Conservation (phyloP, 1,284 basidiomycete species). For the Neonothopanus nambi region DNA sequence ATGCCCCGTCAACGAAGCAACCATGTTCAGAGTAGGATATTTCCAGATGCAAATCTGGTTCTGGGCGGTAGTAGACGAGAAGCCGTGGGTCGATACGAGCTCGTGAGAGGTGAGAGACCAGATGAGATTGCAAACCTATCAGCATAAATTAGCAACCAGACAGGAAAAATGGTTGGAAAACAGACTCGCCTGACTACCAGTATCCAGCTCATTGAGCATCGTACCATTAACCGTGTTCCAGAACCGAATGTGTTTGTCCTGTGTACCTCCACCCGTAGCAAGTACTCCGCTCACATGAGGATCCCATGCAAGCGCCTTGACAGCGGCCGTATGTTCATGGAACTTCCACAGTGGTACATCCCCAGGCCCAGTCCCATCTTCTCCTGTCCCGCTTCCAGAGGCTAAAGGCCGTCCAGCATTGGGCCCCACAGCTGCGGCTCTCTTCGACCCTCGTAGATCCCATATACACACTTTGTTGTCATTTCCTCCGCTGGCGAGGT, state of each 20-base stretch:
- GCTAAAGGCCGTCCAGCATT: constrained; percentile 24
- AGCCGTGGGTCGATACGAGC: constrained; percentile 96
- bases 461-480: constrained; percentile 99
- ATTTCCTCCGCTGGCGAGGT: constrained; percentile 93
- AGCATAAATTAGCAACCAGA: constrained; percentile 3
- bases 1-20: constrained; percentile 93
- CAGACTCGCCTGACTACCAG: constrained; percentile 82
- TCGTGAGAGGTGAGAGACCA: constrained; percentile 97
- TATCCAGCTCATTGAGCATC: constrained; percentile 86
- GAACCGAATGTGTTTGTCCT: constrained; percentile 95
- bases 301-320: constrained; percentile 98
- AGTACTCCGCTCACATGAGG: constrained; percentile 91
- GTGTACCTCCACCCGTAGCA: constrained; percentile 97
- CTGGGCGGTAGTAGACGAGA: constrained; percentile 90
- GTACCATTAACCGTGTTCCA: constrained; percentile 93
- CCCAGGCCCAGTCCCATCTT: constrained; percentile 39
- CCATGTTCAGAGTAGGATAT: constrained; percentile 91
- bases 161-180: neutral
- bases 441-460: constrained; percentile 72
- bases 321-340: constrained; percentile 94
- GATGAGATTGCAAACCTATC: constrained; percentile 92
- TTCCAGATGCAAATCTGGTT: constrained; percentile 99
- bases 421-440: constrained; percentile 33
- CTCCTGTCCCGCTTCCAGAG: constrained; percentile 30
- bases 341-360: constrained; percentile 85